These are phyloP conservation scores for Ganoderma meredithae DNA, from an alignment of 1,284 basidiomycete species.

Conservation along the genomic window DNA sequence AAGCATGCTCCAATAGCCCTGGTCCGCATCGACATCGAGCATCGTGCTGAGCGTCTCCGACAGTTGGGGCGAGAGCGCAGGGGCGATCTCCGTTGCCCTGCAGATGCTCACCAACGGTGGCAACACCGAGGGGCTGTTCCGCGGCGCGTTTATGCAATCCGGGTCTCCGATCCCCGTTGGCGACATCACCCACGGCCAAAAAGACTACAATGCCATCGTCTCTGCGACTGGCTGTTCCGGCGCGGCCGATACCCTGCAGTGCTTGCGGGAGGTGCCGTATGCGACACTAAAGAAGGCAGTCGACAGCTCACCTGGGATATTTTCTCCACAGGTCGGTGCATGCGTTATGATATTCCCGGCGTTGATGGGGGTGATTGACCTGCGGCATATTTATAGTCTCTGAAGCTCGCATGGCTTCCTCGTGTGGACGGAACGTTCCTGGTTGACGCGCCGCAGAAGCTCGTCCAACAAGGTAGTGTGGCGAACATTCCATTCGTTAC, in stretches of 20 bases:
- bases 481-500: slow-evolving; percentile 44
- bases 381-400: neutral
- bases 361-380: neutral
- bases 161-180: slow-evolving; percentile 28
- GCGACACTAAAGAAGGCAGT: slow-evolving; percentile 40
- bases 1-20: neutral
- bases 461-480: slow-evolving; percentile 38
- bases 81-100: slow-evolving; percentile 45
- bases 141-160: slow-evolving; percentile 45
- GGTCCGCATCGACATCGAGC: neutral
- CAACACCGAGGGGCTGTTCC: slow-evolving; percentile 44
- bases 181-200: slow-evolving; percentile 43
- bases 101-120: slow-evolving; percentile 46
- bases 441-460: slow-evolving; percentile 36
- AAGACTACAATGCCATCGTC: slow-evolving; percentile 36
- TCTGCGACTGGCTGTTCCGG: slow-evolving; percentile 39
- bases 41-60: neutral
- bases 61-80: slow-evolving; percentile 54
- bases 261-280: slow-evolving; percentile 46
- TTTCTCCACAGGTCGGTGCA: slow-evolving; percentile 37
- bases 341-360: neutral
- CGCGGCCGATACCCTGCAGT: slow-evolving; percentile 46
- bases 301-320: slow-evolving; percentile 37
- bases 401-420: slow-evolving; percentile 42
- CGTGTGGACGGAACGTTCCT: slow-evolving; percentile 47